Evolutionary conservation across 768 basidiomycete genomes (phyloP).

Genomic region (Xerocomus brunneocitrinus): DNA sequence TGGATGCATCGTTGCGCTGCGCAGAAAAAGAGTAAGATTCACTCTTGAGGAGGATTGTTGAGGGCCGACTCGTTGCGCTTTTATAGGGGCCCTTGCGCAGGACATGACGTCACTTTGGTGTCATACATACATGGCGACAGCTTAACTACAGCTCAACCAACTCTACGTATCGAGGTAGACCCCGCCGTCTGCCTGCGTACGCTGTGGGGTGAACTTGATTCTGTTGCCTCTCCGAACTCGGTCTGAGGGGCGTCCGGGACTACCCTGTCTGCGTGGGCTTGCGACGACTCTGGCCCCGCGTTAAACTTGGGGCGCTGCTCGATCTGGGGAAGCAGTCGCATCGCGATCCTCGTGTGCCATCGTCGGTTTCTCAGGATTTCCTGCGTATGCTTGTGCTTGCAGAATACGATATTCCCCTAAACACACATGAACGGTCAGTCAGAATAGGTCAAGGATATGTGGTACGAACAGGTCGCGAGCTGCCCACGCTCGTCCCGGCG

Average conservation of each 20-base stretch:
- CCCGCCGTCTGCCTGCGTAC: neutral
- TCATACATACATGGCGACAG: neutral
- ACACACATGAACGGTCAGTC: too few species aligned
- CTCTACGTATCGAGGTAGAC: neutral
- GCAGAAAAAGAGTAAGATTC: neutral
- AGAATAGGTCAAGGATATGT: neutral
- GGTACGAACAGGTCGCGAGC: slow-evolving; percentile 17
- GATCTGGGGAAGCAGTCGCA: neutral
- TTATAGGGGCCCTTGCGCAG: slow-evolving; percentile 19
- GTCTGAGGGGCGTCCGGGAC: neutral
- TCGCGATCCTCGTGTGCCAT: neutral
- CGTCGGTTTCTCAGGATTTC: slow-evolving; percentile 16
- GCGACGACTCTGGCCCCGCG: neutral
- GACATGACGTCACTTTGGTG: slow-evolving; percentile 27
- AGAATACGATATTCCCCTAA: slow-evolving; percentile 29
- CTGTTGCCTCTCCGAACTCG: too few species aligned
- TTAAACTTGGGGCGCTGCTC: neutral
- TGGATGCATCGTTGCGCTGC: slow-evolving; percentile 19
- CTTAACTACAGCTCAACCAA: neutral
- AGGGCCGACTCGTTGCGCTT: slow-evolving; percentile 13
- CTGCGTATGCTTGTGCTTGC: slow-evolving; percentile 16
- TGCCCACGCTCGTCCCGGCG: slow-evolving; percentile 15
- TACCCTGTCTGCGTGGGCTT: neutral
- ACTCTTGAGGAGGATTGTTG: slow-evolving; percentile 6
- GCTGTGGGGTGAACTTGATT: neutral